A percentile compares a stretch with the other conserved stretches of the same genome.
phyloP scores from a whole-genome alignment of 2,329 filamentous ascomycete species.

The Cercospora zeina region DNA sequence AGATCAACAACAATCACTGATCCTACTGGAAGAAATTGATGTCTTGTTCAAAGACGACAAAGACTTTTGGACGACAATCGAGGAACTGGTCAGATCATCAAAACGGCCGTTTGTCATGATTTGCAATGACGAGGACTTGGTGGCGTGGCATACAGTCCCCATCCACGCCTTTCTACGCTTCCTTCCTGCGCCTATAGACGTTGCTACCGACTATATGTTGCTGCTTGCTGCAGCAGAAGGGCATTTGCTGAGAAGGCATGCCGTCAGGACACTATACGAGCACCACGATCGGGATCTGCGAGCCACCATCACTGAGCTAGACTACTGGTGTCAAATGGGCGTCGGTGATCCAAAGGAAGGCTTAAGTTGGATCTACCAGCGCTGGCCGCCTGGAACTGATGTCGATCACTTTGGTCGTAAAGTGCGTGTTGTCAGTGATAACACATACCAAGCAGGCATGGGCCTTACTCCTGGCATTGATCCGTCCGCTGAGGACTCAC shows the following conservation, averaged over 20 bases:
- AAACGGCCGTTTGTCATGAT: conserved; percentile 93
- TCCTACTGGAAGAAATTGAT: conserved; percentile 91
- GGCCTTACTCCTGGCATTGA: conserved; percentile 58
- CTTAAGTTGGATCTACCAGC: conserved; percentile 82
- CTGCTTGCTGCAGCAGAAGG: conserved; percentile 85
- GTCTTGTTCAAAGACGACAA: conserved; percentile 93
- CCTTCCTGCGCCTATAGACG: conserved; percentile 61
- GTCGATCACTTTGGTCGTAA: conserved; percentile 65
- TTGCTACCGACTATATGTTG: conserved; percentile 77
- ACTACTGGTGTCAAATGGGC: conserved; percentile 97
- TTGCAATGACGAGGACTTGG: conserved; percentile 84
- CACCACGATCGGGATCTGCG: conserved; percentile 72
- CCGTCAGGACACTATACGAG: conserved; percentile 69
- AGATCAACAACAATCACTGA: conserved; percentile 85
- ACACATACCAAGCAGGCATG: conserved; percentile 77
- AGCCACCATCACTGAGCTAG: conserved; percentile 76
- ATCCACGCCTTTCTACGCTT: conserved; percentile 84
- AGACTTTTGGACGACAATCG: conserved; percentile 85
- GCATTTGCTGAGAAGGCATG: conserved; percentile 68
- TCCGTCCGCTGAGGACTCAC: conserved; percentile 61
- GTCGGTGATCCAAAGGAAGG: conserved; percentile 87
- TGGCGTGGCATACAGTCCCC: conserved; percentile 73
- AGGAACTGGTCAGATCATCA: conserved; percentile 75
- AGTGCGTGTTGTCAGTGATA: conserved; percentile 76
- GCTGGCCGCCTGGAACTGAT: conserved; percentile 72